Conservation (phyloP, 306 rosid genomes). For the Acacia confusa region DNA sequence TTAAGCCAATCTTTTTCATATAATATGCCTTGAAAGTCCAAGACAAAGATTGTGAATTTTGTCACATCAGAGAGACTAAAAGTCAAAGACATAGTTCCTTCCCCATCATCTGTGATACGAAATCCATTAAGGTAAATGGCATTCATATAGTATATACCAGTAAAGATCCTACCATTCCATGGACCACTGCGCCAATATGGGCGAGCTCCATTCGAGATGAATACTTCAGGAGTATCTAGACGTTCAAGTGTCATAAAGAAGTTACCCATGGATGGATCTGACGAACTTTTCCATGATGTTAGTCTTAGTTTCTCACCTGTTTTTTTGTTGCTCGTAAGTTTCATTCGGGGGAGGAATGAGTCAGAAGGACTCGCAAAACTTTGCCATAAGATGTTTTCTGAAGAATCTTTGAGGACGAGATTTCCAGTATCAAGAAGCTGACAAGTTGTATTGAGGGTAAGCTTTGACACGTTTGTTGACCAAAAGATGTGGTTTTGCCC, state of each 20-base stretch:
- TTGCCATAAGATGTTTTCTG: neutral
- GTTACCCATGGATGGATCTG: conserved; percentile 16
- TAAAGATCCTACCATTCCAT: neutral
- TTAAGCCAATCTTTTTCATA: neutral
- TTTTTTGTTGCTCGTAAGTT: neutral
- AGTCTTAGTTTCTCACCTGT: neutral
- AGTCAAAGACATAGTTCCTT: no score
- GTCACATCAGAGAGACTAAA: no score
- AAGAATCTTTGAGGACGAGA: neutral
- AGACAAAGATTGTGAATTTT: neutral
- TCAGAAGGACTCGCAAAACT: neutral
- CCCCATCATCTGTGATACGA: no score
- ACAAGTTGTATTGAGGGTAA: neutral
- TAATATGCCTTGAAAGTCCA: conserved; percentile 26
- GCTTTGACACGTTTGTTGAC: neutral
- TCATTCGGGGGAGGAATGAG: neutral
- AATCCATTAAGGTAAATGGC: no score
- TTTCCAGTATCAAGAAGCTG: neutral
- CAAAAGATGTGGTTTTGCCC: neutral
- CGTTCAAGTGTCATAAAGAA: neutral
- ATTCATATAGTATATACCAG: no score
- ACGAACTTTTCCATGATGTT: conserved; percentile 14
- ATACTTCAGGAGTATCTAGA: conserved; percentile 3
- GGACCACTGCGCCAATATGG: conserved; percentile 43
- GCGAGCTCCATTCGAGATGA: conserved; percentile 23